Evolutionary conservation across 2,329 filamentous ascomycete species (phyloP), one percentile per base, ranked within the genome.

Genomic region (Trichoderma sp.): DNA sequence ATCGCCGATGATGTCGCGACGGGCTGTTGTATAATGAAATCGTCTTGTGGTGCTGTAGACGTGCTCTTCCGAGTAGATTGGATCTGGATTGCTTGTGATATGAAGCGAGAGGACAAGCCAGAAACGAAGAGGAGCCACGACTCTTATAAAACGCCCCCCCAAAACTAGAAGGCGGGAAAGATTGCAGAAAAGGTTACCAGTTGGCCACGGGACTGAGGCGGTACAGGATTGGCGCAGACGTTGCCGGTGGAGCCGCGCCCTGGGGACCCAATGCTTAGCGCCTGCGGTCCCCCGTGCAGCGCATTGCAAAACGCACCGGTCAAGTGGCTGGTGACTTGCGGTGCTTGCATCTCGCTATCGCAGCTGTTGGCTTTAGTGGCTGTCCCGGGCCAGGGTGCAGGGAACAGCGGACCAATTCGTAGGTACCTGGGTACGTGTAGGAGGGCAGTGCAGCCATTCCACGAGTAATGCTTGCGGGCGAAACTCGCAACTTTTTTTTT

Each of bases 231-330:
- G 63, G 63, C 63, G 53, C 53, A 49, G 63, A 66, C 49, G 63
- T 29, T 47, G 24, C 8, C 55, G 63, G 63, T 66, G 63, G 63
- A 66, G 63, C 63, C 63, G 55, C 63, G 55, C 49, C 49, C 37
- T 55, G 40, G 33, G 33, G 63, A 37, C 63, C 63, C 56, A 68
- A 61, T 61, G 65, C 56, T 60, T 68, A 55, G 65, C 65, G 65
- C 57, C 60, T 57, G 65, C 65, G 56, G 40, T 33, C 16, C 64
- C 47, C 64, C 40, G 24, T 68, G 55, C 47, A 58, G 55, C 21
- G 31, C 11, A 21, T 14, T 58, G 31, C 29, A 49, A 27, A 49
- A 27, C 40, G 47, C 57, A 60, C 57, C 2, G 57, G 29, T 27
- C 57, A 60, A 57, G 55, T 57, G 55, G 55, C 55, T 57, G 55